Conservation (phyloP, 768 basidiomycete genomes). For the Agaricus subrufescens region DNA sequence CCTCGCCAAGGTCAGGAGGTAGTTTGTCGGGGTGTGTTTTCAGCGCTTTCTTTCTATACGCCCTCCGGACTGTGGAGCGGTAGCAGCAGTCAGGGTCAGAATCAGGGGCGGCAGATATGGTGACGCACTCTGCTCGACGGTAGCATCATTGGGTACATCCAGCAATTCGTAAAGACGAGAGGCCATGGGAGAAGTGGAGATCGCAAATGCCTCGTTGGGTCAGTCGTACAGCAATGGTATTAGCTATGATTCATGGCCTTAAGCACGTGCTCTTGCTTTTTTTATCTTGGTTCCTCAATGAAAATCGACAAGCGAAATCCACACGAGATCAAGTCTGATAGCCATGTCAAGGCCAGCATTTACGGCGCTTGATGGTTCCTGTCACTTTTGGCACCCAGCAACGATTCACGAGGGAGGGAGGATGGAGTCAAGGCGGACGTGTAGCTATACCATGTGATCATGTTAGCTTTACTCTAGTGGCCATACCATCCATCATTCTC, state of each 20-base stretch:
- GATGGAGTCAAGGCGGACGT: no score
- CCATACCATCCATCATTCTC: slow-evolving; percentile 17
- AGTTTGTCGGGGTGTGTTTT: slow-evolving; percentile 76
- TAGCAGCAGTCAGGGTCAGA: background rate
- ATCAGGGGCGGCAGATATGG: background rate
- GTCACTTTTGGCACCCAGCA: no score
- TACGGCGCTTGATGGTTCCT: no score
- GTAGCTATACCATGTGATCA: background rate
- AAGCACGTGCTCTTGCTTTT: slow-evolving; percentile 13
- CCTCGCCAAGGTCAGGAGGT: slow-evolving; percentile 43
- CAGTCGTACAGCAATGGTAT: background rate
- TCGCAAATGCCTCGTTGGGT: no score
- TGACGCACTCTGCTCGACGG: slow-evolving; percentile 58
- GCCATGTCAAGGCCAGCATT: no score
- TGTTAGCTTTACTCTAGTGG: background rate
- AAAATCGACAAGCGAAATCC: no score
- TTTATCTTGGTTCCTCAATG: background rate
- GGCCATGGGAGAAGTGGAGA: slow-evolving; percentile 32
- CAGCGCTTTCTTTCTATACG: slow-evolving; percentile 61
- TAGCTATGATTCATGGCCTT: slow-evolving; percentile 5
- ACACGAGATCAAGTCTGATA: no score
- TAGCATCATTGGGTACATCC: slow-evolving; percentile 47
- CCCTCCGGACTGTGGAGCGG: slow-evolving; percentile 34
- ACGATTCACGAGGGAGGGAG: no score
- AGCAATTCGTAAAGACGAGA: slow-evolving; percentile 63